These are phyloP conservation scores for Colletotrichum trifolii DNA, from an alignment of 2,329 filamentous ascomycete species.

Conservation along the genomic window DNA sequence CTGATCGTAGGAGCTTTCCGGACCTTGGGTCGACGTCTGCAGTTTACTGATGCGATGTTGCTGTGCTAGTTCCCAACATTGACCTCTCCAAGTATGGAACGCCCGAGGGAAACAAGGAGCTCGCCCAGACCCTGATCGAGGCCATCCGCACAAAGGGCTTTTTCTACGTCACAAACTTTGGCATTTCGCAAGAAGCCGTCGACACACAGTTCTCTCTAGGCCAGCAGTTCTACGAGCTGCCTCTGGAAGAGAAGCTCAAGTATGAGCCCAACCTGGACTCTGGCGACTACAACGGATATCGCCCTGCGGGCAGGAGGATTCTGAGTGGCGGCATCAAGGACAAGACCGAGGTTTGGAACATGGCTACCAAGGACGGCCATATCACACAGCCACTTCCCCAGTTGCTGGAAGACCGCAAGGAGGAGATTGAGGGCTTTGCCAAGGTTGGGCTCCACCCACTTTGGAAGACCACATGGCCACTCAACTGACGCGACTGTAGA, in stretches of 20 bases:
- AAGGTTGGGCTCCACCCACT: conserved; percentile 44
- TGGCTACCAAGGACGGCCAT: conserved; percentile 47
- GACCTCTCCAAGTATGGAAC: conserved; percentile 49
- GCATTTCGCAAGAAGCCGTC: conserved; percentile 66
- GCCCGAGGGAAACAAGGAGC: conserved; percentile 43
- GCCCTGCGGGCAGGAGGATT: conserved; percentile 55
- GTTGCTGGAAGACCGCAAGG: conserved; percentile 59
- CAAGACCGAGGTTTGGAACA: conserved; percentile 53
- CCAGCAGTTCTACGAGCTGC: conserved; percentile 63
- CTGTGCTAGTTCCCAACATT: conserved; percentile 45
- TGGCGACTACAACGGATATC: conserved; percentile 68
- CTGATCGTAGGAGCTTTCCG: conserved; percentile 43
- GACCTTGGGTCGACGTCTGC: not conserved
- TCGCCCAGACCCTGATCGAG: conserved; percentile 45
- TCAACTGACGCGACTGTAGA: conserved; percentile 3
- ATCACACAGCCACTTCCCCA: conserved; percentile 50
- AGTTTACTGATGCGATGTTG: rapidly evolving
- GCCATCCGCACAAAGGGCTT: conserved; percentile 54
- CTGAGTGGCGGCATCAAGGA: conserved; percentile 51
- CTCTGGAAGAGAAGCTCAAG: conserved; percentile 69
- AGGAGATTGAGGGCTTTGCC: conserved; percentile 67
- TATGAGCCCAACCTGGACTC: conserved; percentile 58
- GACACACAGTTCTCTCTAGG: conserved; percentile 70
- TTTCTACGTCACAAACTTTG: conserved; percentile 73
- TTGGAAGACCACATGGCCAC: not conserved